phyloP scores from a whole-genome alignment of 441 rosid species.

The Eruca vesicaria region DNA sequence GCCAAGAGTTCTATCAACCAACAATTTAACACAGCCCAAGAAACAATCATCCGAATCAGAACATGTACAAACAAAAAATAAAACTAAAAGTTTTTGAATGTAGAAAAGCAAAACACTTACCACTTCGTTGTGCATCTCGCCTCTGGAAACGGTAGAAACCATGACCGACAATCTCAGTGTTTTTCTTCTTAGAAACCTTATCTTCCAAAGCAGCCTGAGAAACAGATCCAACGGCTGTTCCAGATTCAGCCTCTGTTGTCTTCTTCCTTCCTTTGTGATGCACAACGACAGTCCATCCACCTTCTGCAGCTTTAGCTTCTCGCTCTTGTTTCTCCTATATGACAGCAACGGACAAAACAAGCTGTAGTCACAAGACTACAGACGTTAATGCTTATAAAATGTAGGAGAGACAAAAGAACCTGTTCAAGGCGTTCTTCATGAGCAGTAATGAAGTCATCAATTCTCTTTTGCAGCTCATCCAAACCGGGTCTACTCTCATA shows the following conservation, averaged over 20 bases:
- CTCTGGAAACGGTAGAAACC: slow-evolving; percentile 94
- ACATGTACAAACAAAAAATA: not conserved
- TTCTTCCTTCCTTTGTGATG: slow-evolving; percentile 45
- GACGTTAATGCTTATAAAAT: not conserved
- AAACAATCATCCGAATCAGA: slow-evolving; percentile 15
- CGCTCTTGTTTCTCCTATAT: slow-evolving; percentile 38
- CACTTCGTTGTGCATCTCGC: slow-evolving; percentile 77
- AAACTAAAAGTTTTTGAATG: not conserved
- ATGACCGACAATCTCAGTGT: slow-evolving; percentile 53
- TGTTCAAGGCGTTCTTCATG: slow-evolving; percentile 78
- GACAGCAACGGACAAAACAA: not conserved
- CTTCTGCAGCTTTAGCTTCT: slow-evolving; percentile 46
- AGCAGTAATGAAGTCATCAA: slow-evolving; percentile 73
- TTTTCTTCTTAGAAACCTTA: slow-evolving; percentile 68
- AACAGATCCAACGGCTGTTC: slow-evolving; percentile 36
- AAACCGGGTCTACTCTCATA: slow-evolving; percentile 74
- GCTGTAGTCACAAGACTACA: not conserved
- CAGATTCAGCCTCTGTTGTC: slow-evolving; percentile 37
- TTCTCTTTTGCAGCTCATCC: slow-evolving; percentile 70
- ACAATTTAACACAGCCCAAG: slow-evolving; percentile 10
- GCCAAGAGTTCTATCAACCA: slow-evolving; percentile 30
- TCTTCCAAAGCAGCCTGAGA: slow-evolving; percentile 60
- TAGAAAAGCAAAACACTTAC: slow-evolving; percentile 38
- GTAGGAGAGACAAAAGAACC: slow-evolving; percentile 39
- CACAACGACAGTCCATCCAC: slow-evolving; percentile 42